A percentile compares a stretch with the other conserved stretches of the same genome.
phyloP scores from a whole-genome alignment of 2,329 filamentous ascomycete species.

The Cytospora paraplurivora region DNA sequence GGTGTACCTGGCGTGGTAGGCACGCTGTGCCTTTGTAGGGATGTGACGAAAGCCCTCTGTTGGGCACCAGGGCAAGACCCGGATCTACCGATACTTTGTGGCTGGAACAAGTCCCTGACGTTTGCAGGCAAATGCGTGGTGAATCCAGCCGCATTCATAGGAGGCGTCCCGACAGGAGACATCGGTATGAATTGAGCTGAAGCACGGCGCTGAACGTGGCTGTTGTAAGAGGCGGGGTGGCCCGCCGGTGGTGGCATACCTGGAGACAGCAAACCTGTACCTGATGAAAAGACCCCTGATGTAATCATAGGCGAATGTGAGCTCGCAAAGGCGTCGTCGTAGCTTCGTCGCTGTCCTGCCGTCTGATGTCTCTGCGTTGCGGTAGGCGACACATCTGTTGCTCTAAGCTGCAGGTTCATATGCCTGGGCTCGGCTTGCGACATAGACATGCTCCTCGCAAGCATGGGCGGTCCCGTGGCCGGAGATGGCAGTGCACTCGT shows the following conservation, averaged over 20 bases:
- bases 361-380: not conserved
- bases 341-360: slow-evolving; percentile 16
- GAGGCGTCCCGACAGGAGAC: slow-evolving; percentile 4
- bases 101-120: slow-evolving; percentile 16
- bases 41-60: not conserved
- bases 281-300: not conserved
- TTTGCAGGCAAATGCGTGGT: slow-evolving; percentile 17
- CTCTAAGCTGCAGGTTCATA: not conserved
- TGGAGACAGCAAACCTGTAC: slow-evolving; percentile 5
- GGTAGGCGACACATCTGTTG: not conserved
- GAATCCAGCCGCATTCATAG: slow-evolving; percentile 10
- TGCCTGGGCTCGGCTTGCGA: slow-evolving; percentile 5
- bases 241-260: slow-evolving; percentile 15
- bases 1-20: not conserved
- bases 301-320: slow-evolving; percentile 6
- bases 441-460: slow-evolving; percentile 16
- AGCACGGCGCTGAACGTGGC: slow-evolving; percentile 4
- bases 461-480: slow-evolving; percentile 6
- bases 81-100: slow-evolving; percentile 11
- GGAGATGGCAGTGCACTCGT: slow-evolving; percentile 19
- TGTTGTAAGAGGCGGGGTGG: not conserved
- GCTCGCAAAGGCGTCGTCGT: slow-evolving; percentile 12
- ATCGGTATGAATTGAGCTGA: slow-evolving; percentile 1
- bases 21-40: too few relatives aligned
- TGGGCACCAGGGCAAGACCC: not conserved